A percentile compares a stretch with the other conserved stretches of the same genome.
Evolutionary conservation across 805 yeast species (phyloP).

Genomic region (Pichia exigua): DNA sequence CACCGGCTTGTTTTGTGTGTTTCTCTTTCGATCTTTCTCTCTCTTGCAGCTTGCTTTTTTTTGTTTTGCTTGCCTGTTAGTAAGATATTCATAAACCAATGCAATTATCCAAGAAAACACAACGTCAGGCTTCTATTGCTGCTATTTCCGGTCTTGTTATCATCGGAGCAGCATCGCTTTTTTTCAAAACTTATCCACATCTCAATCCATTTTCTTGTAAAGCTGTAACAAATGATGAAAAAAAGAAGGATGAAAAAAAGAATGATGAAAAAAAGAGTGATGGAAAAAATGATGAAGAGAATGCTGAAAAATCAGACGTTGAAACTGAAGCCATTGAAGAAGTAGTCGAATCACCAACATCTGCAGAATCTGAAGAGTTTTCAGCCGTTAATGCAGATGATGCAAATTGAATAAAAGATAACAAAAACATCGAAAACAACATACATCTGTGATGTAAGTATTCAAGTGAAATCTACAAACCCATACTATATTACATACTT

Average conservation of each 20-base stretch:
- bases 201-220: slow-evolving; percentile 19
- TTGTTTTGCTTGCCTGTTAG: background rate
- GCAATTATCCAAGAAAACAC: slow-evolving; percentile 12
- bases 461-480: background rate
- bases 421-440: background rate
- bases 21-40: background rate
- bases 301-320: background rate
- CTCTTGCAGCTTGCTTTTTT: background rate
- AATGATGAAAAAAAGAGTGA: slow-evolving; percentile 3
- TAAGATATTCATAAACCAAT: background rate
- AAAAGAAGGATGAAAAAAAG: slow-evolving; percentile 3
- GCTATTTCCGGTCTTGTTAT: slow-evolving; percentile 37
- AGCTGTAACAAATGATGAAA: background rate
- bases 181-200: slow-evolving; percentile 46
- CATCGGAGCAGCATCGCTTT: slow-evolving; percentile 34
- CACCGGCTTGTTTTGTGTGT: background rate
- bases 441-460: slow-evolving; percentile 24
- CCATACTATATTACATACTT: background rate
- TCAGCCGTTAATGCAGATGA: background rate
- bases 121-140: slow-evolving; percentile 27
- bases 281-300: background rate
- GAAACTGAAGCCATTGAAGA: slow-evolving; percentile 20
- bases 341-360: background rate
- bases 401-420: slow-evolving; percentile 19
- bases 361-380: background rate